Evolutionary conservation across 2,329 filamentous ascomycete genomes (phyloP), one percentile per base, ranked within the genome.

Genomic region (Alternaria sp.): DNA sequence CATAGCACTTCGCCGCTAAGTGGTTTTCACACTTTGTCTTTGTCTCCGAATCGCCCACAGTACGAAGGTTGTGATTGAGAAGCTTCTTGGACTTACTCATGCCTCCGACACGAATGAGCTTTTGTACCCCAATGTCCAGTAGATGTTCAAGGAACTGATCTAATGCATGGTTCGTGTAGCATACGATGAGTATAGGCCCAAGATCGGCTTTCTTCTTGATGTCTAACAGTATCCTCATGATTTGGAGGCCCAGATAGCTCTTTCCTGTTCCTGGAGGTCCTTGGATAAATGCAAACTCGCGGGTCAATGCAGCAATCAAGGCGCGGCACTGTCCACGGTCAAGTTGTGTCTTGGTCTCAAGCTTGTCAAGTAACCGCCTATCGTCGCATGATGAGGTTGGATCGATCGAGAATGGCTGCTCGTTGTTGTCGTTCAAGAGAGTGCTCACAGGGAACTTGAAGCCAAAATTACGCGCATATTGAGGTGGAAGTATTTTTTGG

Each of bases 181-280:
- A 82, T 0, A 72, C 69, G 21, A 72, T 63, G 10, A 85, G 61
- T 5, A 85, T 80, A 0, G 82, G 82, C 0, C 82, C 81, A 0
- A 85, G 62, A 0, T 70, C 51, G 0, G 66, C 75, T 17, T 61
- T 67, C 0, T 60, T 41, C 29, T 73, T 77, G 54, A 76, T 73
- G 78, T 82, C 10, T 78, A 89, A 67, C 5, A 89, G 69, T 0
- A 82, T 79, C 58, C 84, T 83, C 58, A 89, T 82, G n/a, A 90
- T 71, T 41, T 83, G 80, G 2, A 86, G 80, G 3, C 88, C 88
- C 0, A 83, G 80, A 62, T 83, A 90, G 4, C 81, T 84, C 69
- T 91, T 91, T 0, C 89, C 89, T 0, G 89, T 91, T 0, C 89
- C 89, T 0, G 89, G 89, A 0, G 89, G 89, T 0, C 89, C 89